phyloP scores from a whole-genome alignment of 1,284 basidiomycete species.

The Melampsora larici-populina region DNA sequence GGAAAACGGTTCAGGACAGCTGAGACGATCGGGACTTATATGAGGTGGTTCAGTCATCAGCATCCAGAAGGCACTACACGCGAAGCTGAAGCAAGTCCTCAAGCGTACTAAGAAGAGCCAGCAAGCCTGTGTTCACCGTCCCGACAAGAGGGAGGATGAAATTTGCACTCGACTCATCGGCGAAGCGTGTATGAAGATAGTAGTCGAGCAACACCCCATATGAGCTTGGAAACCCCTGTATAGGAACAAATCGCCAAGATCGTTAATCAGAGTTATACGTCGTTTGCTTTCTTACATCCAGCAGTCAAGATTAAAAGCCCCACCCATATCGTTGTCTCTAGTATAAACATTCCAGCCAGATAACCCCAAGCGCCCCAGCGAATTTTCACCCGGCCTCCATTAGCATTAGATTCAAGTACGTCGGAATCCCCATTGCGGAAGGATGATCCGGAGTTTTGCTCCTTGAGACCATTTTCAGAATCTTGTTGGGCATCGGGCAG shows the following conservation, averaged over 20 bases:
- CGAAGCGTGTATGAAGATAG: constrained; percentile 34
- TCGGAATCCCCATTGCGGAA: too few species aligned
- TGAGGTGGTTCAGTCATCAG: not conserved
- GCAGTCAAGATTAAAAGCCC: not conserved
- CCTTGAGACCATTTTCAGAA: too few species aligned
- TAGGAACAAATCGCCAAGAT: too few species aligned
- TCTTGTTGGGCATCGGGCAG: too few species aligned
- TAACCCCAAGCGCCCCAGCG: constrained; percentile 19
- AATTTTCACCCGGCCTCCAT: too few species aligned
- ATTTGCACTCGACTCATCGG: constrained; percentile 20
- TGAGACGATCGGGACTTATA: constrained; percentile 35
- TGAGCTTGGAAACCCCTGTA: constrained; percentile 35
- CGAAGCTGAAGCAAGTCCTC: not conserved
- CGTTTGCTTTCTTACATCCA: too few species aligned
- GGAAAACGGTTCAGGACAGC: constrained; percentile 29
- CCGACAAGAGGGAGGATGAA: constrained; percentile 40
- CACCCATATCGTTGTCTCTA: constrained; percentile 41
- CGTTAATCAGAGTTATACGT: too few species aligned
- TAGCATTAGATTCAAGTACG: too few species aligned
- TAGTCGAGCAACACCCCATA: constrained; percentile 41
- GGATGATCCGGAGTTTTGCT: too few species aligned
- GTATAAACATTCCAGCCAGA: constrained; percentile 33
- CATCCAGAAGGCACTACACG: not conserved
- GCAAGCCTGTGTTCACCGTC: constrained; percentile 40
- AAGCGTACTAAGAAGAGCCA: constrained; percentile 27